Conservation (phyloP, 164 flowering plant genomes). For the Tinospora cordifolia region DNA sequence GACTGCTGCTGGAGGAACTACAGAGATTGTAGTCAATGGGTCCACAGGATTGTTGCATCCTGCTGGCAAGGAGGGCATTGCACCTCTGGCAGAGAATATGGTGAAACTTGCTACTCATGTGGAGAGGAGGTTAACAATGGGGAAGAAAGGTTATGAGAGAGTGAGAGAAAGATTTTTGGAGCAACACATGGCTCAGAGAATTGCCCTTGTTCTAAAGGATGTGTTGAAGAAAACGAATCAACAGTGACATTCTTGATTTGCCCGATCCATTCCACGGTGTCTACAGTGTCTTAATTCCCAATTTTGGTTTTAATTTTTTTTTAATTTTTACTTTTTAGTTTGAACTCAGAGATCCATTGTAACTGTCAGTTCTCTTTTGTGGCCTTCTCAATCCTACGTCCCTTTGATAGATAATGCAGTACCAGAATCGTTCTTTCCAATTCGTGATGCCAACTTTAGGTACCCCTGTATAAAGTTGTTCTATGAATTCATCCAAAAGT, state of each 20-base stretch:
- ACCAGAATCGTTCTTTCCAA: neutral
- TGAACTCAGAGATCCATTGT: neutral
- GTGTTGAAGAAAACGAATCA: constrained; percentile 43
- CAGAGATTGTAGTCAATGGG: constrained; percentile 80
- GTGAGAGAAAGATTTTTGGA: constrained; percentile 78
- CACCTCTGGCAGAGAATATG: constrained; percentile 71
- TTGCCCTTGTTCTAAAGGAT: constrained; percentile 67
- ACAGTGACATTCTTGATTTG: constrained; percentile 13
- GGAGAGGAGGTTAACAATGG: constrained; percentile 73
- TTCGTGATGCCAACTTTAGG: neutral
- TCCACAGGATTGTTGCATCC: constrained; percentile 83
- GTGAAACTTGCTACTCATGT: constrained; percentile 72
- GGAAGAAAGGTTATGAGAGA: constrained; percentile 72
- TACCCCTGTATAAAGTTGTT: neutral
- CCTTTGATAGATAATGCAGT: neutral
- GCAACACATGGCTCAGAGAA: constrained; percentile 77
- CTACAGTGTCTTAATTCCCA: neutral
- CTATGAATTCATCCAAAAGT: neutral
- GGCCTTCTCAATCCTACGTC: neutral
- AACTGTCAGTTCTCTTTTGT: neutral
- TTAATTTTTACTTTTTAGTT: neutral
- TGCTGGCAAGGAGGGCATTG: constrained; percentile 82
- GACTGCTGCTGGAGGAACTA: constrained; percentile 95
- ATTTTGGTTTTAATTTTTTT: neutral
- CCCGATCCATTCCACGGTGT: neutral